Conservation (phyloP, 306 rosid genomes). For the Castanea sativa region DNA sequence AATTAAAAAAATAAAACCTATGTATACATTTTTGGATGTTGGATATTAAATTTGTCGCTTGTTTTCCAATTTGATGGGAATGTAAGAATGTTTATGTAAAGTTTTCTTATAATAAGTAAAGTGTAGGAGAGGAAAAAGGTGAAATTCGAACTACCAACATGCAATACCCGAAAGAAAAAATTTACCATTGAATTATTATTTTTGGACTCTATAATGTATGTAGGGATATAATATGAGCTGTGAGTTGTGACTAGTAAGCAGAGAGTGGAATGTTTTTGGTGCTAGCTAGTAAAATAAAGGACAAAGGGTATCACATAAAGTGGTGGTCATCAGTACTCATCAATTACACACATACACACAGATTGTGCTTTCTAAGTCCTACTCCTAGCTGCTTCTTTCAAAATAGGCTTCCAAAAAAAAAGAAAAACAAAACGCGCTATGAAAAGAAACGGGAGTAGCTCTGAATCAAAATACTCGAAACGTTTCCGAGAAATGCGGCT, state of each 20-base stretch:
- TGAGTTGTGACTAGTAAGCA: no score
- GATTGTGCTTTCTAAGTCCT: no score
- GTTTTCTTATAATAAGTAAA: no score
- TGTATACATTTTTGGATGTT: not conserved
- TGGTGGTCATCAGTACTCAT: not conserved
- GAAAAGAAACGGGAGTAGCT: not conserved
- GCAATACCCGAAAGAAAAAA: no score
- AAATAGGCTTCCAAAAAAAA: not conserved
- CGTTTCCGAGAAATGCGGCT: slow-evolving; percentile 90
- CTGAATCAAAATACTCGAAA: slow-evolving; percentile 30
- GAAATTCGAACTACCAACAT: no score
- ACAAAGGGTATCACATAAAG: not conserved
- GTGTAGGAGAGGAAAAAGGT: no score
- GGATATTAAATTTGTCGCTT: no score
- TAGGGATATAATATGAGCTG: no score
- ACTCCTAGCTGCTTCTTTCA: not conserved
- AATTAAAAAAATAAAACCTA: not conserved
- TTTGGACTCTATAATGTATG: no score
- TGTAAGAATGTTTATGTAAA: no score
- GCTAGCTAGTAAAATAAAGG: not conserved
- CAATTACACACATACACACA: not conserved
- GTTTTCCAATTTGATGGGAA: no score
- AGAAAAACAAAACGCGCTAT: not conserved
- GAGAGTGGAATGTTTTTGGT: not conserved
- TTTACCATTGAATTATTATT: no score